Evolutionary conservation across 2,329 filamentous ascomycete genomes (phyloP).

Genomic region (Acephala macrosclerotiorum): DNA sequence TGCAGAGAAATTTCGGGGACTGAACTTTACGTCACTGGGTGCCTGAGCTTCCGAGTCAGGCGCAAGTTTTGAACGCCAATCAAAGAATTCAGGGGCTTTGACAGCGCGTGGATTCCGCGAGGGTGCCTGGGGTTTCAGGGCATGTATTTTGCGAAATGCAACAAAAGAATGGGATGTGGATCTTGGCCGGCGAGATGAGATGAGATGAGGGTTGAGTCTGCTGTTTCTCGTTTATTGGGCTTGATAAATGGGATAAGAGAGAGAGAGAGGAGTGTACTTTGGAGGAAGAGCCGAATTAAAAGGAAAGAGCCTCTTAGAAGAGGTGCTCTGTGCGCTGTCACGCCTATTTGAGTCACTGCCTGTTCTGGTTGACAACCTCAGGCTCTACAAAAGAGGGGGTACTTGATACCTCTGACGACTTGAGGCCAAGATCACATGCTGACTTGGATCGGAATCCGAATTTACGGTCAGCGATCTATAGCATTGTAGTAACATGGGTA

Average conservation of each 20-base stretch:
- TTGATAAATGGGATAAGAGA: background rate
- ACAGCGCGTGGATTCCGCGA: conserved; percentile 18
- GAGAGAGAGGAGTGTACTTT: too few species aligned
- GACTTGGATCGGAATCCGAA: too few species aligned
- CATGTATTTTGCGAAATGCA: conserved; percentile 23
- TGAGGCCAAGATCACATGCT: conserved; percentile 1
- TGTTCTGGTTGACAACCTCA: background rate
- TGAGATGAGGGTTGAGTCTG: background rate
- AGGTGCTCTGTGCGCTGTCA: background rate
- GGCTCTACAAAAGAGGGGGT: background rate
- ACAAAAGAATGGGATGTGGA: conserved; percentile 20
- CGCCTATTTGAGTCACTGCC: conserved; percentile 1
- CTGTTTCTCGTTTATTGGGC: background rate
- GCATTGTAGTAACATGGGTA: background rate
- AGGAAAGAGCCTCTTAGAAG: background rate
- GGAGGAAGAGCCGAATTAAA: too few species aligned
- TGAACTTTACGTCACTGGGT: conserved; percentile 8
- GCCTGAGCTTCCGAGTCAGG: background rate
- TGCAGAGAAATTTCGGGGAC: conserved; percentile 14
- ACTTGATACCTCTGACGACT: background rate
- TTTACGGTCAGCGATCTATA: background rate
- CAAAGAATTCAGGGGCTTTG: conserved; percentile 2
- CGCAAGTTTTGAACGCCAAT: background rate
- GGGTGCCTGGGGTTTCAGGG: conserved; percentile 23
- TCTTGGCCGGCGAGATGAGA: background rate